Evolutionary conservation across 176 grass and related monocot genomes (phyloP), one percentile per base, ranked within the genome.

Genomic region (Pontederia crassipes): DNA sequence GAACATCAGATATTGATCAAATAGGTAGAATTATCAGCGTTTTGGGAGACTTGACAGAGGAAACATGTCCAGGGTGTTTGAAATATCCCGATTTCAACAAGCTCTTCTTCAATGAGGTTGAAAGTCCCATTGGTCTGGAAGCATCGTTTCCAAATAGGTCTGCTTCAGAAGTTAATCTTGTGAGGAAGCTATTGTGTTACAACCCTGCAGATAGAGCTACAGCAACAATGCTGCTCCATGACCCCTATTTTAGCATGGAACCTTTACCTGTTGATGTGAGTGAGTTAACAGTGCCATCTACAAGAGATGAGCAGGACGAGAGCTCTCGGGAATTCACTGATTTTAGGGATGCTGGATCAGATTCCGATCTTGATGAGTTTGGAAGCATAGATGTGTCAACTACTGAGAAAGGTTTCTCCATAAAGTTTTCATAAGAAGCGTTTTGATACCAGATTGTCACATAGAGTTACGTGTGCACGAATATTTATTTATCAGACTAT

Each of bases 1-100:
- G 92, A n/a, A 68, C 68, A 47, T 85, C 92, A 0, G 92, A 97
- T 76, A 85, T 97, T n/a, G 87, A 91, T 72, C 87, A 97, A 76
- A 80, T 91, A 50, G 77, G 83, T 77, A 90, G 77, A 77, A 97
- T 97, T 35, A 90, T 97, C 55, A 78, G 68, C 27, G 60, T 88
- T 16, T 77, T 88, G 49, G 92, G 87, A 14, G 75, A 91, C 50
- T 79, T 97, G 16, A 88, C 74, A 28, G 87, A 90, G 40, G 77
- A 87, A 20, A 88, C 76, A 12, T 97, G 80, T 69, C 75, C 87
- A 73, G 84, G 76, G 18, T 97, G 92, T 70, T 85, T 74, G 60
- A 85, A 83, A 50, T 61, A 91, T 54, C 81, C 87, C 14, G 92
- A 97, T 78, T 97, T 87, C 72, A 18, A 26, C 28, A 89, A 97